Evolutionary conservation across 129 eudicot genomes (phyloP).

Genomic region (Scalesia atractyloides): DNA sequence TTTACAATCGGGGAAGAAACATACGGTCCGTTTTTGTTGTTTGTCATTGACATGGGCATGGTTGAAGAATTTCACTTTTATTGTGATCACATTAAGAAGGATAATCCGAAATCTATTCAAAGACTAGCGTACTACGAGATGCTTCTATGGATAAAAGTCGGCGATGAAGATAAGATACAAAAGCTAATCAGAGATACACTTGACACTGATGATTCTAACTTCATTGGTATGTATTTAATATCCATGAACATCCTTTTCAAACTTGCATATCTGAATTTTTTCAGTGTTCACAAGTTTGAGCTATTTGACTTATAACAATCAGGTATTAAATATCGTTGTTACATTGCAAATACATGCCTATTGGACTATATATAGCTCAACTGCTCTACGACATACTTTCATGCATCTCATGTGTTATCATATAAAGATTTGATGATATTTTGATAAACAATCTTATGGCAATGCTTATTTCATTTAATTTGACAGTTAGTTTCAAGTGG

Average conservation of each 20-base stretch:
- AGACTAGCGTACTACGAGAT: slow-evolving; percentile 85
- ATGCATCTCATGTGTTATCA: not conserved
- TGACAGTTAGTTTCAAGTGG: slow-evolving; percentile 3
- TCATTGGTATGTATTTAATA: slow-evolving; percentile 54
- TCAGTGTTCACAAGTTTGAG: slow-evolving; percentile 5
- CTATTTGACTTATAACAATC: slow-evolving; percentile 12
- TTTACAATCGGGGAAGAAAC: slow-evolving; percentile 63
- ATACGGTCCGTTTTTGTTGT: slow-evolving; percentile 70
- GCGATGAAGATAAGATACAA: slow-evolving; percentile 57
- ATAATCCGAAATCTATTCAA: slow-evolving; percentile 54
- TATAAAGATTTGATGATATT: slow-evolving; percentile 5
- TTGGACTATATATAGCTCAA: slow-evolving; percentile 6
- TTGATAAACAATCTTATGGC: slow-evolving; percentile 12
- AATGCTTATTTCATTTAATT: not conserved
- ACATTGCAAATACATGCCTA: slow-evolving; percentile 9
- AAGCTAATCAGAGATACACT: slow-evolving; percentile 46
- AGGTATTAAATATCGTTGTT: slow-evolving; percentile 10
- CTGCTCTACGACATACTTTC: not conserved
- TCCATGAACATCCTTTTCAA: slow-evolving; percentile 15
- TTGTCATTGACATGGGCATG: slow-evolving; percentile 63
- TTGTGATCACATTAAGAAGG: slow-evolving; percentile 52
- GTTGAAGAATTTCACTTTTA: slow-evolving; percentile 69
- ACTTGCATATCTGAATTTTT: not conserved
- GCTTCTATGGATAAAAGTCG: slow-evolving; percentile 65
- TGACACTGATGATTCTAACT: slow-evolving; percentile 37